Percentiles rank a stretch among this genome's conserved stretches.
Evolutionary conservation across 148 eudicot genomes (phyloP).

Genomic region (Amaranthus hypochondriacus): DNA sequence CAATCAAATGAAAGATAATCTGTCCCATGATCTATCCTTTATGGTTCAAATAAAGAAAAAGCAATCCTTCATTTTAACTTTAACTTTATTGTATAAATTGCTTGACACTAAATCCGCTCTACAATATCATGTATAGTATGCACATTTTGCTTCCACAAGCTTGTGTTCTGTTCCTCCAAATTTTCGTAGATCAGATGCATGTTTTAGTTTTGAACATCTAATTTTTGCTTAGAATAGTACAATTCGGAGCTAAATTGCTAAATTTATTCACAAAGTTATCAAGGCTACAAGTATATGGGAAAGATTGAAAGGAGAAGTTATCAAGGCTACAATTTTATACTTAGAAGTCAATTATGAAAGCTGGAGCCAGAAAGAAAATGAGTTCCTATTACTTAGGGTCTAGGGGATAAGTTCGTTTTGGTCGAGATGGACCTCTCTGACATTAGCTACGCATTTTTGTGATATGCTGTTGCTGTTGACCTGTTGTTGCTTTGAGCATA

Average conservation of each 20-base stretch:
- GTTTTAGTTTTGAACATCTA: conserved; percentile 3
- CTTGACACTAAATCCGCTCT: no score
- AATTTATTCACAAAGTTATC: background rate
- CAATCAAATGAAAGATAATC: no score
- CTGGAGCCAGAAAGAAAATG: background rate
- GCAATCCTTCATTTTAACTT: no score
- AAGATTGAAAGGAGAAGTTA: background rate
- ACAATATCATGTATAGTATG: no score
- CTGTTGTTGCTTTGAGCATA: background rate
- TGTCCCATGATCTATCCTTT: no score
- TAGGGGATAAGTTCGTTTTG: background rate
- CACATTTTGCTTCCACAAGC: no score
- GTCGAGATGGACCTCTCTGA: background rate
- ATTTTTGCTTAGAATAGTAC: background rate
- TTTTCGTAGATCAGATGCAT: background rate
- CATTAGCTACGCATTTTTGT: background rate
- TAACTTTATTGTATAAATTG: no score
- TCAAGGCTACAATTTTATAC: background rate
- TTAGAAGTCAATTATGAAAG: background rate
- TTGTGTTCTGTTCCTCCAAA: no score
- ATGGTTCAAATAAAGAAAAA: no score
- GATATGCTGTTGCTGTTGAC: background rate
- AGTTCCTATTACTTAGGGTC: background rate
- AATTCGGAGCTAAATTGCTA: background rate
- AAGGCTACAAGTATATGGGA: background rate